A percentile compares a stretch with the other conserved stretches of the same genome.
Conservation (phyloP, 1,139 yeast genomes). For the Yamadazyma mexicana region DNA sequence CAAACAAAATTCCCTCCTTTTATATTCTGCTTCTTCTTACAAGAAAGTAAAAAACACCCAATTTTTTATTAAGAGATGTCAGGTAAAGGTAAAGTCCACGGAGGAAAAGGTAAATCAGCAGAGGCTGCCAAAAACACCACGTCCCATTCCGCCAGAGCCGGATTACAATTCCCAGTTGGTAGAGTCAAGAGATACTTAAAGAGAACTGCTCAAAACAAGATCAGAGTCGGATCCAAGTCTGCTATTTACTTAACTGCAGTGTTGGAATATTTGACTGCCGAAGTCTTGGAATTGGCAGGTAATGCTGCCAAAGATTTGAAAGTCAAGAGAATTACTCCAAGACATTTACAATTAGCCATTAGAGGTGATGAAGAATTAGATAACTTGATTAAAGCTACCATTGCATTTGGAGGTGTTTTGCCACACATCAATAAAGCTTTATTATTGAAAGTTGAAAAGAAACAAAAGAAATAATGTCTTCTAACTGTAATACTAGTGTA, state of each 20-base stretch:
- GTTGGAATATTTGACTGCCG: constrained; percentile 95
- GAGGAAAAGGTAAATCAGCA: constrained; percentile 93
- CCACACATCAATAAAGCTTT: constrained; percentile 96
- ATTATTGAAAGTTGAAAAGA: constrained; percentile 88
- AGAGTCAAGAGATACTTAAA: constrained; percentile 96
- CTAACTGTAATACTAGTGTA: constrained; percentile 16
- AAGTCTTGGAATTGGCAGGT: constrained; percentile 97
- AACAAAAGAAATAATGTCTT: constrained; percentile 48
- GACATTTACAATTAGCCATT: constrained; percentile 97
- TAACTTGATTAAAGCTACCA: constrained; percentile 92
- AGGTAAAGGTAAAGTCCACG: constrained; percentile 86
- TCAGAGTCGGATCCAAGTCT: constrained; percentile 96
- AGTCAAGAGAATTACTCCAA: constrained; percentile 98
- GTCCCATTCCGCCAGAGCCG: constrained; percentile 96
- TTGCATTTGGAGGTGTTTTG: constrained; percentile 97
- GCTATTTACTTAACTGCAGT: constrained; percentile 98
- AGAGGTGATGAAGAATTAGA: constrained; percentile 99
- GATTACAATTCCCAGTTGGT: constrained; percentile 97
- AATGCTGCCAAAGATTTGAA: constrained; percentile 98
- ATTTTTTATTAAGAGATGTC: constrained; percentile 53
- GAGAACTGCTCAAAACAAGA: constrained; percentile 86
- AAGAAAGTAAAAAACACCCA: not conserved
- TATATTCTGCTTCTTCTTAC: constrained; percentile 4
- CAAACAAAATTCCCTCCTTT: constrained; percentile 9
- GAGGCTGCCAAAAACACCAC: constrained; percentile 62